Base-by-base conservation (phyloP, 768 basidiomycete species). In the Porphyrellus cyaneotinctus region DNA sequence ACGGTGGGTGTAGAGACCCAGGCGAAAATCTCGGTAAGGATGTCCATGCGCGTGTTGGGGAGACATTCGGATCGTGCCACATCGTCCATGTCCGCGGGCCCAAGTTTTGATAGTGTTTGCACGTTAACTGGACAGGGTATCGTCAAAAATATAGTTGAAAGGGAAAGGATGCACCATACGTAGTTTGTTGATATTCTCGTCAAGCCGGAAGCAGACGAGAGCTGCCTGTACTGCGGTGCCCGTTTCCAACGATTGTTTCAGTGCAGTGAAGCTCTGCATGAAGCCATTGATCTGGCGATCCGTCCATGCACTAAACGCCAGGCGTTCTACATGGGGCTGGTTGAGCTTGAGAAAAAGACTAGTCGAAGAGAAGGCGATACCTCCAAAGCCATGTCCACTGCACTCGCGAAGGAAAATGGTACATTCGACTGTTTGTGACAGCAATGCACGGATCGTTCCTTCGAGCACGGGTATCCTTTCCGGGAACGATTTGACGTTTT, bases 331-430 rank as follows among this genome's bases (percentile, higher is more conserved):
- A 43, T 17, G 22, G 6, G 6, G 2, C 6, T 32, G 14, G 9
- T 7, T 61, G n/a, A 67, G 54, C 49, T 45, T 45, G 26, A 10
- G 15, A 49, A 14, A n/a, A 26, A 18, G 33, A 12, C 4, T 10
- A 3, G 5, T 8, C 2, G 3, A 15, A 49, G n/a, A 47, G 9
- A 32, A 22, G 8, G 37, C 23, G 43, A n/a, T 54, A 74, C 72
- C 53, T 56, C 60, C 60, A 38, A 73, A 73, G 9, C 72, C 70
- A 45, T 65, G 56, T 0, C 70, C 70, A 45, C 60, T 64, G 38
- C 67, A 73, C 48, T 73, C 72, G 8, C 63, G 71, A 44, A 73
- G 57, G 47, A 73, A 73, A 49, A 74, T 60, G 15, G 55, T 64
- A 28, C 72, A 73, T 58, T 74, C 72, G 7, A 70, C 60, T 0